Base-by-base conservation (phyloP, 2,329 filamentous ascomycete genomes). In the Ascochyta rabiei region DNA sequence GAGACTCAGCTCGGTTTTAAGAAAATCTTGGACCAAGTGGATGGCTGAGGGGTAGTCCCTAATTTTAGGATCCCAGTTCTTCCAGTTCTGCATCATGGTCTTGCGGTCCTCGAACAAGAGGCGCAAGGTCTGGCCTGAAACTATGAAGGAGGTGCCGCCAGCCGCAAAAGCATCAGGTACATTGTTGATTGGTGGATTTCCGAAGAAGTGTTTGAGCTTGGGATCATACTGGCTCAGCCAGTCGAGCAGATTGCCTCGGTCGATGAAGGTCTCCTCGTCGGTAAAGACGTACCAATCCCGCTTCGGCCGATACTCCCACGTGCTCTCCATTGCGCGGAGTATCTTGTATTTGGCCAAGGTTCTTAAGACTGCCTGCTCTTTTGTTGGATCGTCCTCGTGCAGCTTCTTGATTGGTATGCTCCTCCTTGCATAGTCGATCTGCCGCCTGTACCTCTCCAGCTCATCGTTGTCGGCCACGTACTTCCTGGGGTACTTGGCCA, bases 261-360 rank as follows among this genome's bases (percentile, higher is more conserved):
- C 74, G 35, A 85, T 68, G 59, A 83, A 86, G 0, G 83, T 85
- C 63, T 86, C 84, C 0, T 82, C 79, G 60, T 86, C 84, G 41
- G 84, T 79, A 66, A 86, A 86, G 50, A 84, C 73, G 56, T 80
- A 86, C 84, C 84, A 86, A 49, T 81, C 81, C 39, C 80, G 79
- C 23, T 82, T 70, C 2, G 80, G 79, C 33, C 71, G 63, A 45
- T 74, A 63, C 10, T 72, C 63, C 54, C 73, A 70, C 4, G 75
- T 68, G 23, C 66, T 59, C 13, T 73, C 64, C 56, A 77, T 62
- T 40, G 74, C 67, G 26, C 74, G 73, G 26, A 77, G 55, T 18
- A 73, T 68, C 59, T 76, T 77, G 68, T 74, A 77, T 47, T 75
- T 76, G 53, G 75, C 68, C 56, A 77, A 52, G 13, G 53, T 60